phyloP scores from a whole-genome alignment of 768 basidiomycete genomes.

The Xerocomus potaroensis region DNA sequence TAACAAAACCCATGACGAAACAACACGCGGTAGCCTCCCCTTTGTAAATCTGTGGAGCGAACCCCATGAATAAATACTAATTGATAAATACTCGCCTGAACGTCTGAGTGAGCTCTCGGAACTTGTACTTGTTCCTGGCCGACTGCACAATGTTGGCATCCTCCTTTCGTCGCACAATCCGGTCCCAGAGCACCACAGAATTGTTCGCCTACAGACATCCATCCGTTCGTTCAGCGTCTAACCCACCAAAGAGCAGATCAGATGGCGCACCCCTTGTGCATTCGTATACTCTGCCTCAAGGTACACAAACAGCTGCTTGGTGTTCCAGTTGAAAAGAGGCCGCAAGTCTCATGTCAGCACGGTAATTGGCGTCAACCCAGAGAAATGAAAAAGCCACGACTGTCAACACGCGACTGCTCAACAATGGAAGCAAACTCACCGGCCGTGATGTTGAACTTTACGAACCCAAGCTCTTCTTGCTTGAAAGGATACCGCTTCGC shows the following conservation, averaged over 20 bases:
- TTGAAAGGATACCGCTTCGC: conserved; percentile 52
- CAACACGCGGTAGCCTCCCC: conserved; percentile 19
- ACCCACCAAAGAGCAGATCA: too few relatives aligned
- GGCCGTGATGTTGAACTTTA: conserved; percentile 76
- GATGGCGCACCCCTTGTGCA: conserved; percentile 57
- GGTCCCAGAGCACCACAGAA: conserved; percentile 88
- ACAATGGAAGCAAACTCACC: conserved; percentile 47
- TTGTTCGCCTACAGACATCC: conserved; percentile 59
- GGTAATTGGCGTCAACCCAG: conserved; percentile 14
- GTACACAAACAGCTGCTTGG: conserved; percentile 90
- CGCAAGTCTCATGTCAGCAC: conserved; percentile 54
- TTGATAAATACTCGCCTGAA: conserved; percentile 78
- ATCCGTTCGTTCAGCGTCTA: too few relatives aligned
- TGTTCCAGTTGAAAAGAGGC: conserved; percentile 91
- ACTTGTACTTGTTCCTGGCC: conserved; percentile 76
- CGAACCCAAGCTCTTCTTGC: conserved; percentile 73
- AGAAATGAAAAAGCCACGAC: conserved; percentile 28
- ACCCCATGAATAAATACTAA: too few relatives aligned
- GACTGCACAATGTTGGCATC: conserved; percentile 54
- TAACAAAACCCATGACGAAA: not conserved
- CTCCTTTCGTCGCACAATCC: conserved; percentile 77
- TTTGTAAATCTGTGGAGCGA: not conserved
- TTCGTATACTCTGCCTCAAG: conserved; percentile 82
- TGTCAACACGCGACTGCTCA: conserved; percentile 20
- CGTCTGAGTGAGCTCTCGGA: conserved; percentile 66